Percentiles rank a stretch among this genome's conserved stretches.
Evolutionary conservation across 345 rosid genomes (phyloP).

Genomic region (Sisymbrium irio): DNA sequence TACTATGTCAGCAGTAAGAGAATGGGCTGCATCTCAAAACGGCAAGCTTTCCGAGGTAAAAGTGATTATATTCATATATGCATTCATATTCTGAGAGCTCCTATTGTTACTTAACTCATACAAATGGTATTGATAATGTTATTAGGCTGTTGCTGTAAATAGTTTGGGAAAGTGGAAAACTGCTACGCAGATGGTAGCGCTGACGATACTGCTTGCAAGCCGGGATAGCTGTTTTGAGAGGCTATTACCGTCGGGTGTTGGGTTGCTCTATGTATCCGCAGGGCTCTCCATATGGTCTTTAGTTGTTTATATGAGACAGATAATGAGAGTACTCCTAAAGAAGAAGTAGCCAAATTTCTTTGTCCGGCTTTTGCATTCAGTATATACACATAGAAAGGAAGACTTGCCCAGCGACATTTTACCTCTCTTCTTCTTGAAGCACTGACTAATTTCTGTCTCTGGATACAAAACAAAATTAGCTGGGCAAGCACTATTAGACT

Average conservation of each 20-base stretch:
- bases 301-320: conserved; percentile 80
- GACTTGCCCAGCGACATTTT: conserved; percentile 22
- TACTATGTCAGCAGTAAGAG: conserved; percentile 98
- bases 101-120: background rate
- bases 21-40: conserved; percentile 99
- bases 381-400: conserved; percentile 35
- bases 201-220: conserved; percentile 82
- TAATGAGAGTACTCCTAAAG: conserved; percentile 62
- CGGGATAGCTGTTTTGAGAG: conserved; percentile 75
- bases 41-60: conserved; percentile 74
- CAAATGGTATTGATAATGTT: conserved; percentile 4
- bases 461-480: conserved; percentile 20
- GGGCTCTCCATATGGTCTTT: conserved; percentile 93
- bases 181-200: conserved; percentile 91
- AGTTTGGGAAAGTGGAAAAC: conserved; percentile 99
- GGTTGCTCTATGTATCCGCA: conserved; percentile 85
- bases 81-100: background rate
- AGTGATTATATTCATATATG: conserved; percentile 8
- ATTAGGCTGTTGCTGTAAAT: conserved; percentile 96
- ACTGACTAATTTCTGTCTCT: conserved; percentile 18
- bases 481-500: conserved; percentile 29
- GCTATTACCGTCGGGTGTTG: conserved; percentile 65
- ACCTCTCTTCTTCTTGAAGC: conserved; percentile 28
- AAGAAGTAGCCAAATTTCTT: conserved; percentile 43
- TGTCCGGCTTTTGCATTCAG: conserved; percentile 23